phyloP scores from a whole-genome alignment of 805 yeast species.

The Starmera dryadoides region DNA sequence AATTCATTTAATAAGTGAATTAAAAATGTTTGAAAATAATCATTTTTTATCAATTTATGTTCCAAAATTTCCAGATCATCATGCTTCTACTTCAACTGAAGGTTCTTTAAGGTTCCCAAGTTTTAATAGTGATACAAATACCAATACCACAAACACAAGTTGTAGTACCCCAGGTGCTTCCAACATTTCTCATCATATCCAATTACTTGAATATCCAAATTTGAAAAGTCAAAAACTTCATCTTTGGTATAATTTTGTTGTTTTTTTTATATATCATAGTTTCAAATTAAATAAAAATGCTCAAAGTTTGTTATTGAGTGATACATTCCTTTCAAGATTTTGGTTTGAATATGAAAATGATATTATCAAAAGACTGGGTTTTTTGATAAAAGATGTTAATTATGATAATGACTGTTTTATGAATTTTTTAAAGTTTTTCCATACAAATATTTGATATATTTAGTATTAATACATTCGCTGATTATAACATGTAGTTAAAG shows the following conservation, averaged over 20 bases:
- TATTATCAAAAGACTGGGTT: conserved; percentile 4
- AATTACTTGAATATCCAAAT: conserved; percentile 6
- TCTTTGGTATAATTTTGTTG: conserved; percentile 11
- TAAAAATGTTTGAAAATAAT: conserved; percentile 15
- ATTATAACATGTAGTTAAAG: no score
- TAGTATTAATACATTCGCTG: no score
- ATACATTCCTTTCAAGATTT: conserved; percentile 4
- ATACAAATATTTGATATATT: no score
- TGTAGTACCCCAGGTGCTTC: no score
- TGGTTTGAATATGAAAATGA: conserved; percentile 11
- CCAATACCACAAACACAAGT: not conserved
- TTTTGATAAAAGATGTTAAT: conserved; percentile 5
- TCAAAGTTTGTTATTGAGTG: not conserved
- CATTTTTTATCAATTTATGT: conserved; percentile 9
- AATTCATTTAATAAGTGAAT: conserved; percentile 2
- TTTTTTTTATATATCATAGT: conserved; percentile 7
- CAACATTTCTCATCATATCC: no score
- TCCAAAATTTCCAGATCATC: conserved; percentile 6
- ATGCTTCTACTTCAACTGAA: conserved; percentile 2
- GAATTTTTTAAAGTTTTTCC: conserved; percentile 8
- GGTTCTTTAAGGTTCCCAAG: not conserved
- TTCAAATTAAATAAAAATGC: conserved; percentile 2
- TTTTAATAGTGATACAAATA: not conserved
- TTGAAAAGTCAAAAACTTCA: conserved; percentile 11
- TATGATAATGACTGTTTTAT: conserved; percentile 13